Base-by-base conservation (phyloP, 2,329 filamentous ascomycete species). In the Stagonosporopsis cucurbitacearum region DNA sequence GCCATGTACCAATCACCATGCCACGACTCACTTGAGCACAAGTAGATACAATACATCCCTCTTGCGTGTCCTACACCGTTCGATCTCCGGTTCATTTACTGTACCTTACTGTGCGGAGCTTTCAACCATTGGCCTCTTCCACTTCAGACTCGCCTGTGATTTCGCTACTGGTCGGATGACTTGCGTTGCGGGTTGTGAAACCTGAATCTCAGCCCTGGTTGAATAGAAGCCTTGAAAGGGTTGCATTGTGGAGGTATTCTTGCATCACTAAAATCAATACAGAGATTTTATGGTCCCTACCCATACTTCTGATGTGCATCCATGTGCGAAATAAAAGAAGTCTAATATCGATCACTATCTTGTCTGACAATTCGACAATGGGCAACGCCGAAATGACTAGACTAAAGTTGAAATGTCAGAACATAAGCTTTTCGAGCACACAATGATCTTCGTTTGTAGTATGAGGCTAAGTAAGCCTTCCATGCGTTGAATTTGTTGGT, bases 371-470 rank as follows among this genome's bases (percentile, higher is more conserved):
- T 0, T 78, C 75, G 0, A 79, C 79, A 41, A 82, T 80, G 44
- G 89, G 83, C 1, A 88, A 80, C 30, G 78, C 80, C 19, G 84
- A 82, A 49, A 89, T 83, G 1, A 88, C 70, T 0, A 83, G 77
- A 40, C 79, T 76, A 1, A 80, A 76, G 4, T 78, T 80, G 0
- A 86, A 84, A 8, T 79, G 78, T 49, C 81, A 77, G 4, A 50
- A 49, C 37, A 74, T 50, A 6, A 73, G 63, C 40, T 67, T 71
- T 32, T 65, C 51, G 47, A 73, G 70, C 11, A 70, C 47, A 7
- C 39, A 40, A 11, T 48, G 50, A 43, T 62, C 55, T 30, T 61
- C 51, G 25, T 65, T 64, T 62, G 51, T 15, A 73, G 62, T 20
- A 75, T 46, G 2, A 70, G 46, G 33, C 68, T 59, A 11, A 73